Conservation (phyloP, 179 eudicot genomes). For the Beta macrorhiza region DNA sequence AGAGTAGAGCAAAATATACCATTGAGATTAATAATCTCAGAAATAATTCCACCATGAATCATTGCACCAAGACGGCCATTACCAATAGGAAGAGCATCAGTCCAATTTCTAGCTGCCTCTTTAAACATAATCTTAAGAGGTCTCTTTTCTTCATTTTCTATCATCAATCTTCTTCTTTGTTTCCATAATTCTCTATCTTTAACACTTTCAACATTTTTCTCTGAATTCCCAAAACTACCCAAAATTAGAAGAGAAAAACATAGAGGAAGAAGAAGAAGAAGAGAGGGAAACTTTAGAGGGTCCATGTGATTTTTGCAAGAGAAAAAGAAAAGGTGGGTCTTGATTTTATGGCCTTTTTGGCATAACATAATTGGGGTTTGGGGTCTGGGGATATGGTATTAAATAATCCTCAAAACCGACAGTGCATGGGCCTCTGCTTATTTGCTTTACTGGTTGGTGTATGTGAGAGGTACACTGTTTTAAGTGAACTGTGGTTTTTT, state of each 20-base stretch:
- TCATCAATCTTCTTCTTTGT: slow-evolving; percentile 25
- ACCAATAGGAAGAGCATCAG: slow-evolving; percentile 83
- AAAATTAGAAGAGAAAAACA: slow-evolving; percentile 23
- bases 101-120: slow-evolving; percentile 73
- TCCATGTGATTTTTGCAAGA: slow-evolving; percentile 15
- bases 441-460: background rate
- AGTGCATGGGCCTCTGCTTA: background rate
- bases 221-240: slow-evolving; percentile 27
- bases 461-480: background rate
- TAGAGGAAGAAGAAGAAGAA: slow-evolving; percentile 3
- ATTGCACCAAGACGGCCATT: slow-evolving; percentile 87
- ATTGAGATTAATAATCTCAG: slow-evolving; percentile 73
- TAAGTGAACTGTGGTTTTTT: too few species aligned
- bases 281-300: slow-evolving; percentile 14
- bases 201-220: slow-evolving; percentile 34
- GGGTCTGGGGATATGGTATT: background rate
- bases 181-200: slow-evolving; percentile 42
- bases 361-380: slow-evolving; percentile 10
- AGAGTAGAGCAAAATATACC: slow-evolving; percentile 36
- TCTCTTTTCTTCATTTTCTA: slow-evolving; percentile 23
- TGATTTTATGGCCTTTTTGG: background rate
- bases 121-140: slow-evolving; percentile 50
- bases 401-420: slow-evolving; percentile 4
- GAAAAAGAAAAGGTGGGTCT: background rate
- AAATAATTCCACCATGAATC: slow-evolving; percentile 66